Evolutionary conservation across 78 protist species (phyloP), one percentile per base, ranked within the genome.

Genomic region (Chrysochromulina tobinii): DNA sequence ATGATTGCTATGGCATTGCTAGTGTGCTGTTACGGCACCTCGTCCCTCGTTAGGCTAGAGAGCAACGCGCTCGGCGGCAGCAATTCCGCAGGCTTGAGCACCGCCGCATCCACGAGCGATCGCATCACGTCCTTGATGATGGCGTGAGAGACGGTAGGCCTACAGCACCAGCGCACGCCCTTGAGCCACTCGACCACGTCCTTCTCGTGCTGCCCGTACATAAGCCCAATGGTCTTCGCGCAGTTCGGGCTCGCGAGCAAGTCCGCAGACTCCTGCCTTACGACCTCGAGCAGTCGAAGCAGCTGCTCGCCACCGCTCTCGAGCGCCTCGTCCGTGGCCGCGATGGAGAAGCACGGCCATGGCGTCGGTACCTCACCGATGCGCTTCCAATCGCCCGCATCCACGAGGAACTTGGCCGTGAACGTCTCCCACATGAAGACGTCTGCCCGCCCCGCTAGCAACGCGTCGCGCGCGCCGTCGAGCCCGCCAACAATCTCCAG

Each of bases 351-450:
- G 61, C 87, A 79, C 14, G 87, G 38, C 87, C 87, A 79, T 48
- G 57, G 64, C 38, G 87, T 79, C 64, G 48, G 3, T 48, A 38
- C 20, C 61, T 51, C 87, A 64, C 87, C 87, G 15, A 79, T 18
- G 23, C 87, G 23, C 64, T 48, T 6, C 64, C 59, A 79, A 27
- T 79, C 87, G 25, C 87, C 61, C 18, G 21, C 1, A 48, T 79
- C 48, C 14, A 79, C 87, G 64, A 54, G 48, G 15, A 27, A 50
- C 61, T 79, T 79, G 12, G 87, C 54, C 6, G 87, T 79, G 48
- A 54, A 79, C 38, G 51, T 54, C 87, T 79, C 87, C 87, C 87
- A 79, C 87, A 79, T 54, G 87, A 54, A 79, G 64, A 6, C 64
- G 48, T 79, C 87, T 12, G 61, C 87, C 6, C n/a, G 8, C 21